phyloP scores from a whole-genome alignment of 306 rosid species.

The Astragalus membranaceus region DNA sequence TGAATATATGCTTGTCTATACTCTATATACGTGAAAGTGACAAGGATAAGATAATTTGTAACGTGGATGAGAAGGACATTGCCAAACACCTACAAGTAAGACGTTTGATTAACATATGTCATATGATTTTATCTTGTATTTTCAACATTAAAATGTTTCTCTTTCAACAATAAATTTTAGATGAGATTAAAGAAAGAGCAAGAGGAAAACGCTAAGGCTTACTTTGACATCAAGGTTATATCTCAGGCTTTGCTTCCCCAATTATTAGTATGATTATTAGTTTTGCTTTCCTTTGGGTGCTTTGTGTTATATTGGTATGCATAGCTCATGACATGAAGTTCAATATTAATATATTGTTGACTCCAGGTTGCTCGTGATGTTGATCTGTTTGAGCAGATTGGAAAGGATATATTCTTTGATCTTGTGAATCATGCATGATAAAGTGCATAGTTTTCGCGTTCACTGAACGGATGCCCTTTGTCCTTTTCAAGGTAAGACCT shows the following conservation, averaged over 20 bases:
- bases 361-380: constrained; percentile 70
- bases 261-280: too few species aligned
- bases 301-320: neutral
- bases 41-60: constrained; percentile 80
- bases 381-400: constrained; percentile 70
- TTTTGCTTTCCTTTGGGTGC: too few species aligned
- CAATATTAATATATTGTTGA: neutral
- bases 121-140: neutral
- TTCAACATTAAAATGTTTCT: neutral
- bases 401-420: constrained; percentile 70
- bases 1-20: constrained; percentile 95
- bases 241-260: too few species aligned
- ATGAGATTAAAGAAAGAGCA: too few species aligned
- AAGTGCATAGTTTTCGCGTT: constrained; percentile 73
- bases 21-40: constrained; percentile 86
- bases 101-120: constrained; percentile 5
- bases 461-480: constrained; percentile 49
- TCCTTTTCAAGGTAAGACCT: constrained; percentile 55
- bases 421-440: constrained; percentile 92
- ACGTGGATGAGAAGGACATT: constrained; percentile 84
- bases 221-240: too few species aligned
- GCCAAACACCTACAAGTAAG: constrained; percentile 83
- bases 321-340: neutral
- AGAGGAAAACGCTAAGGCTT: too few species aligned
- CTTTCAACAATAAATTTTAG: neutral